Base-by-base conservation (phyloP, 331 rosid species). In the Erythrophleum ivorense region DNA sequence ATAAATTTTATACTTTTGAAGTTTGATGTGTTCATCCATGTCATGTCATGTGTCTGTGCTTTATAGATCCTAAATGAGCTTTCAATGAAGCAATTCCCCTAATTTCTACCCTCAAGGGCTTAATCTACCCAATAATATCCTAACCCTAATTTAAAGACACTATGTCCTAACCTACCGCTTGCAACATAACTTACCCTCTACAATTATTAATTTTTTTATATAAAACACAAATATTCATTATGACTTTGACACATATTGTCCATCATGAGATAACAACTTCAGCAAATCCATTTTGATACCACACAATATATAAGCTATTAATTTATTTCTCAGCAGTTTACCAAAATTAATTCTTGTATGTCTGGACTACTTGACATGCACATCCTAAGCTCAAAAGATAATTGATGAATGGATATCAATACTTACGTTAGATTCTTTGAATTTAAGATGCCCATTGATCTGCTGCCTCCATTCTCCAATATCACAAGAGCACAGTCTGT, bases 381-480 rank as follows among this genome's bases (percentile, higher is more conserved):
- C 55, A 72, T 73, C 48, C 65, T 34, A 82, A 29, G 80, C 45
- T 70, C 64, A 58, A 29, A 34, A 31, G 45, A 40, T 85, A 59
- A 48, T 7, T 54, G 12, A 1, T 1, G 41, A 53, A 68, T 38
- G 18, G 50, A 71, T 19, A 38, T 31, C 9, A 66, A 15, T 73
- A 91, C 99, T 90, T 85, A 96, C 99, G 99, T 92, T 85, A 89
- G 38, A 49, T 90, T 91, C 80, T 96, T 94, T 50, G 99, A 88
- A 81, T 96, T 93, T 78, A 85, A 34, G 76, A 93, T 85, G 72
- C 88, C 80, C 99, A 96, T 96, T 72, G 99, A 96, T 88, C 89
- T 90, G 81, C 95, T 89, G 81, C 99, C 99, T 60, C 99, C 99
- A 90, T 91, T 93, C 80, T 92, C 99, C 90, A 96, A 85, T 87